Percentiles rank a stretch among this genome's conserved stretches.
phyloP scores from a whole-genome alignment of 352 stramenopile genomes.

The Phytophthora tentaculata region DNA sequence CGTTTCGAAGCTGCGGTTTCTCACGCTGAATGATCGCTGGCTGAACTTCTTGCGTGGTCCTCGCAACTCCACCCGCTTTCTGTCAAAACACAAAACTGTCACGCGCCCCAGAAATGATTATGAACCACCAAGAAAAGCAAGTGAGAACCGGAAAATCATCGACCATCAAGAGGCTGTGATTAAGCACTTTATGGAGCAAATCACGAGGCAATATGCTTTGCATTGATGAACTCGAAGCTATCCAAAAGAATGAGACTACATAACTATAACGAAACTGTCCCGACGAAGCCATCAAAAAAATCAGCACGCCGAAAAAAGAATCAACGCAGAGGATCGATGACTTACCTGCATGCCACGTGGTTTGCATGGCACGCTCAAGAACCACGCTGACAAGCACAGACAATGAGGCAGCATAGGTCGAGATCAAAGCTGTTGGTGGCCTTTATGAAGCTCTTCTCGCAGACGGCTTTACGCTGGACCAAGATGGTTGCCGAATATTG shows the following conservation, averaged over 20 bases:
- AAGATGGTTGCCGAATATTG: too few species aligned
- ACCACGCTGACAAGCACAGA: neutral
- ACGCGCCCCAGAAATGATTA: neutral
- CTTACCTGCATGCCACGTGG: neutral
- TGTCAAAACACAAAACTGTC: too few species aligned
- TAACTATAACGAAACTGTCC: neutral
- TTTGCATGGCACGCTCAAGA: neutral
- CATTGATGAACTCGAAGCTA: constrained; percentile 23
- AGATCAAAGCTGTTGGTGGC: too few species aligned
- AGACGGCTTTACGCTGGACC: too few species aligned
- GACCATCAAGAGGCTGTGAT: constrained; percentile 21
- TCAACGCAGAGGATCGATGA: neutral
- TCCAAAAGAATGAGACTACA: constrained; percentile 8
- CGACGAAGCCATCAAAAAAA: too few species aligned
- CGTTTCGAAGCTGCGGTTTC: neutral
- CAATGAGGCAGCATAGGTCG: too few species aligned
- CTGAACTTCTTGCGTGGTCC: neutral
- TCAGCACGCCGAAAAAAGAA: too few species aligned
- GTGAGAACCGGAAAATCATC: constrained; percentile 12
- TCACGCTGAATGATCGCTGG: neutral
- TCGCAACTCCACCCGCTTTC: neutral
- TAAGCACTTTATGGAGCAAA: constrained; percentile 18
- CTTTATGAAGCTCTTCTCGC: too few species aligned
- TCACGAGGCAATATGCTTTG: constrained; percentile 9
- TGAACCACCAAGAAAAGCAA: neutral